Base-by-base conservation (phyloP, 192 early-diverging fungal species). In the Paraglomus occultum region DNA sequence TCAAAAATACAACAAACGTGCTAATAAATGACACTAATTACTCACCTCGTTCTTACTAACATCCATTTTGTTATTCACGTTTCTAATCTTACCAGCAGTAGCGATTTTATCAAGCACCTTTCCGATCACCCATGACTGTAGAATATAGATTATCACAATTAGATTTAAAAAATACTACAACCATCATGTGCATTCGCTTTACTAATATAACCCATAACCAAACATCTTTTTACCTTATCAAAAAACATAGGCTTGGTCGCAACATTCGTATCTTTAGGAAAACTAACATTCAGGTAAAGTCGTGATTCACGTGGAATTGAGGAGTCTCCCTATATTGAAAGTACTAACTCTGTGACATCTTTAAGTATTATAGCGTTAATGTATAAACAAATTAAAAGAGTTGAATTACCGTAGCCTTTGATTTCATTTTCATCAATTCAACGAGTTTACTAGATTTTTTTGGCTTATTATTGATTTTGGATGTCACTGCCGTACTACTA, bases 371-470 rank as follows among this genome's bases (percentile, higher is more conserved):
- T 50, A 42, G 10, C 8, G 18, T 64, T 20, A 23, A 31, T 55
- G 22, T 17, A 64, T 38, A 55, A 61, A 6, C 2, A 5, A 8
- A 2, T 10, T 43, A 47, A 22, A 20, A 31, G 31, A 31, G 31
- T 31, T 3, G 31, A 31, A 31, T 31, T 46, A 69, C 75, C 43
- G 70, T 65, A 18, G 75, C 75, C 49, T 73, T 77, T 0, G 65
- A 60, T 46, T 72, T 76, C 20, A 76, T 51, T 45, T 69, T 69
- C 74, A 76, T 76, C 49, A 76, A 1, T 64, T 76, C 71, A 48
- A 70, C 14, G 31, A 68, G 38, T 58, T 71, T 71, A n/a, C 53
- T 71, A 18, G 43, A 52, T 22, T 62, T 60, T 20, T 72, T 68
- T 58, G 61, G 67, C 6, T 43, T 43, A 52, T 52, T 64, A 8